Evolutionary conservation across 352 stramenopile genomes (phyloP).

Genomic region (Phytophthora pinifolia): DNA sequence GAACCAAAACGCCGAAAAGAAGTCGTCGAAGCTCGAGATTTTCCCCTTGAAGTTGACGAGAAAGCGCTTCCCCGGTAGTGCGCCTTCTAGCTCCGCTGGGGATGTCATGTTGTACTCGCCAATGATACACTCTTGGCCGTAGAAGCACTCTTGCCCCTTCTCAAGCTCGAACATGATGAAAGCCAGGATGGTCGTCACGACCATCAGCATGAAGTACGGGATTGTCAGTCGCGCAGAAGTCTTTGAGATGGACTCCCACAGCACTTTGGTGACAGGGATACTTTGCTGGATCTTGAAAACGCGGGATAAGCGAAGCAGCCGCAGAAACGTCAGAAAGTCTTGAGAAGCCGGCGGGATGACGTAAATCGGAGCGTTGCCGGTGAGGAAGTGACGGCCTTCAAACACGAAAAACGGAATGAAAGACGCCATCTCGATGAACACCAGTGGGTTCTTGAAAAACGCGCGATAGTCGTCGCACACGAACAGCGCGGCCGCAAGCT

Average conservation of each 20-base stretch:
- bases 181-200: slow-evolving; percentile 71
- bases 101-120: slow-evolving; percentile 61
- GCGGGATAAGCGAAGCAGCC: slow-evolving; percentile 58
- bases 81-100: slow-evolving; percentile 49
- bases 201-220: slow-evolving; percentile 79
- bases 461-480: slow-evolving; percentile 37
- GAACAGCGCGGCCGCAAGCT: slow-evolving; percentile 44
- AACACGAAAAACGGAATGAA: slow-evolving; percentile 74
- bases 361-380: slow-evolving; percentile 46
- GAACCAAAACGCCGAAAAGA: slow-evolving; percentile 86
- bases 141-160: slow-evolving; percentile 78
- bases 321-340: slow-evolving; percentile 60
- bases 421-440: slow-evolving; percentile 64
- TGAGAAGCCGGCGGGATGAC: slow-evolving; percentile 65
- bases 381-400: slow-evolving; percentile 44
- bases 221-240: slow-evolving; percentile 72
- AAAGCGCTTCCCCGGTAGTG: slow-evolving; percentile 62
- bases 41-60: slow-evolving; percentile 70
- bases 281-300: slow-evolving; percentile 83
- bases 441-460: slow-evolving; percentile 69
- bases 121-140: slow-evolving; percentile 63
- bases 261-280: slow-evolving; percentile 75
- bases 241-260: slow-evolving; percentile 83
- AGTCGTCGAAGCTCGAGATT: slow-evolving; percentile 73
- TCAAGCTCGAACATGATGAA: slow-evolving; percentile 84